Conservation (phyloP, 768 basidiomycete species). For the Tylopilus plumbeoviolaceoides region DNA sequence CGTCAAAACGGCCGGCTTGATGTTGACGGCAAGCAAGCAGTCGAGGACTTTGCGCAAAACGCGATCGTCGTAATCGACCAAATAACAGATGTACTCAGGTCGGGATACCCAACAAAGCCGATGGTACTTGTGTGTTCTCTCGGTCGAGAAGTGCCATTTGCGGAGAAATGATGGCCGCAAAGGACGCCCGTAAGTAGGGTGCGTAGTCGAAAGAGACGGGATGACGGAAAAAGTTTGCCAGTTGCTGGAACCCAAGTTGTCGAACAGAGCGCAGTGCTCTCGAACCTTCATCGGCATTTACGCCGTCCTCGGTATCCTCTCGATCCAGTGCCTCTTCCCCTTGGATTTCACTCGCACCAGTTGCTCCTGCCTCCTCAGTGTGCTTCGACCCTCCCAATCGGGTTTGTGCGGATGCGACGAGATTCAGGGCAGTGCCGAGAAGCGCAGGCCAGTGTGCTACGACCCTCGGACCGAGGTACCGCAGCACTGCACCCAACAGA, state of each 20-base stretch:
- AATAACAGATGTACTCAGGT: conserved; percentile 53
- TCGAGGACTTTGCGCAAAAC: no score
- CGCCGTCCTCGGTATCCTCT: conserved; percentile 35
- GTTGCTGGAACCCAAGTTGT: conserved; percentile 78
- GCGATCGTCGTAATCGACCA: no score
- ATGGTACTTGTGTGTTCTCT: no score
- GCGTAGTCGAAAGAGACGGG: conserved; percentile 86
- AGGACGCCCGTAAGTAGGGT: conserved; percentile 64
- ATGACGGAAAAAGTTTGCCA: no score
- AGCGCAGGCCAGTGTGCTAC: conserved; percentile 70
- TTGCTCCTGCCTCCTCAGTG: conserved; percentile 20
- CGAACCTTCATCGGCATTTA: conserved; percentile 27
- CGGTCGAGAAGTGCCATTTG: conserved; percentile 71
- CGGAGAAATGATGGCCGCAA: conserved; percentile 73
- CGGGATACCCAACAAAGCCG: conserved; percentile 67
- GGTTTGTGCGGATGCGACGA: conserved; percentile 66
- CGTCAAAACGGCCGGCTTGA: no score
- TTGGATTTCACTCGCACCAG: conserved; percentile 23
- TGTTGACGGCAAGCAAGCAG: no score
- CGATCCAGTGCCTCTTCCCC: conserved; percentile 34
- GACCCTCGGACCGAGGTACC: no score
- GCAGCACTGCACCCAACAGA: no score
- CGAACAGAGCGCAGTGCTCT: conserved; percentile 58
- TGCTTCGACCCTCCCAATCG: conserved; percentile 37
- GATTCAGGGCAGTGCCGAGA: conserved; percentile 59